These are phyloP conservation scores for Diversispora epigaea DNA, from an alignment of 192 early-diverging fungal genomes.

Conservation along the genomic window DNA sequence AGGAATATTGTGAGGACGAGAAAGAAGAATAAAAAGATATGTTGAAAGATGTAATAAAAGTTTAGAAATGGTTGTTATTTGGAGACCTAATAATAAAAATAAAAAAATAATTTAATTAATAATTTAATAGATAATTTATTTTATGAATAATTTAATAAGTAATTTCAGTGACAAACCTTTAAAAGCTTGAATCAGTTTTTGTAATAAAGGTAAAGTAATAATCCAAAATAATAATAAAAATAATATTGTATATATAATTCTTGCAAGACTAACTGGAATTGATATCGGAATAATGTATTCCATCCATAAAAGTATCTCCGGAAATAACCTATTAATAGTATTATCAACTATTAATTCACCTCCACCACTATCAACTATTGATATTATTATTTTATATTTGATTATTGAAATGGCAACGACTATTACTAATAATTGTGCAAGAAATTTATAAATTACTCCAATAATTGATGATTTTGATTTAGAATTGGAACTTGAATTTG, in stretches of 20 bases:
- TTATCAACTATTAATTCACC: background rate
- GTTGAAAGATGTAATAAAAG: constrained; percentile 48
- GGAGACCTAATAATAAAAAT: background rate
- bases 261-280: no score
- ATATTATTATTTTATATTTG: background rate
- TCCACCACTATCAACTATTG: background rate
- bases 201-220: no score
- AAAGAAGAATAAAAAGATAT: constrained; percentile 63
- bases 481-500: background rate
- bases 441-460: background rate
- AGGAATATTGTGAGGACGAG: constrained; percentile 60
- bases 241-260: no score
- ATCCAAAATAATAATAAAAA: no score
- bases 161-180: no score
- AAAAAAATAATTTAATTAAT: background rate
- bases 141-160: no score
- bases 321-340: background rate
- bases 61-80: constrained; percentile 30
- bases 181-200: no score
- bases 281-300: no score
- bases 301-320: background rate
- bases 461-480: background rate
- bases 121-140: background rate
- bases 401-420: background rate
- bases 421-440: background rate